Evolutionary conservation across 345 rosid species (phyloP), one percentile per base, ranked within the genome.

Genomic region (Citrus sp.): DNA sequence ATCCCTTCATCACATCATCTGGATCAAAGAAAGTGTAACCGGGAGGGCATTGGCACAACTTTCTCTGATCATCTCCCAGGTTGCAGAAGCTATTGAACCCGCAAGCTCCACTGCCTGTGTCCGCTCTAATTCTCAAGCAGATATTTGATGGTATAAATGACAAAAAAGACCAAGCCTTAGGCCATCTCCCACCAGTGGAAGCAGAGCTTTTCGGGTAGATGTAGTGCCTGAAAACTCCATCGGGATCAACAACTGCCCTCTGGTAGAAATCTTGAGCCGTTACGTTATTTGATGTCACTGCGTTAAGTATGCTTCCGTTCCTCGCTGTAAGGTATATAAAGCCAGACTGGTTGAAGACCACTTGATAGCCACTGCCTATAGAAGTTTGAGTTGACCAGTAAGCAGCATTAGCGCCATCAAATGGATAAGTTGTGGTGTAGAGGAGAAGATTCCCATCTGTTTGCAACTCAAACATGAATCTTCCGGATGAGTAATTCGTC

Each of bases 401-500:
- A 21, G 79, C 3, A 49, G 5, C 5, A 78, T 79, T 82, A 4
- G 13, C 0, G 1, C 67, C 40, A 72, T 27, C 82, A 13, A 56
- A 51, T n/a, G 79, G 89, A 51, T 35, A 82, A 12, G 4, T 22
- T 28, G 42, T 76, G 37, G 87, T 79, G 75, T 76, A 85, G 14
- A 84, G 54, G 3, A 56, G 25, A 16, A 88, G 77, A 63, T 87
- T 85, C 8, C 90, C 92, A 24, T 86, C 87, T 4, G 0, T 0
- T 77, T 88, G 85, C 61, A 87, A 42, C 3, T 3, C 19, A 14
- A 90, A 77, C 77, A 46, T 72, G 65, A 79, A 87, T 75, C 85
- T 87, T 56, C 90, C 90, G 1, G 21, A 60, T 3, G 89, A 86
- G 62, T 78, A 83, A 75, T 86, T 87, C 5, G 70, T 80, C 14